Evolutionary conservation across 805 yeast species (phyloP), one percentile per base, ranked within the genome.

Genomic region (Spathaspora hagerdaliae): DNA sequence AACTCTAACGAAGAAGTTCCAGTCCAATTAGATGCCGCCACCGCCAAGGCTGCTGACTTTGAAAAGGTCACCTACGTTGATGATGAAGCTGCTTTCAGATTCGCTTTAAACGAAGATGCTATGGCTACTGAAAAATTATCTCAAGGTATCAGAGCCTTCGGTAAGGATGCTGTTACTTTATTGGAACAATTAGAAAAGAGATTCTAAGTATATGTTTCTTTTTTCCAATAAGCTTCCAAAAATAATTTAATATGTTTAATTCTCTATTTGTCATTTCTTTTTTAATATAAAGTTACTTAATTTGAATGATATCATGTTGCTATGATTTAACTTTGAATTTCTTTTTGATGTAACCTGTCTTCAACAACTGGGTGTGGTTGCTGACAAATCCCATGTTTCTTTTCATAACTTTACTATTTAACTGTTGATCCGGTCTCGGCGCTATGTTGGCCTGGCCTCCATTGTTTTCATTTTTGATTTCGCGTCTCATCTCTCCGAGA

Each of bases 61-160:
- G 70, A 77, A 47, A 88, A 90, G 80, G 91, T 85, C 50, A 67
- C 90, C 27, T 94, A 69, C 75, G 74, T 94, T 53, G 82, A 89
- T 64, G 83, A 90, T 69, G 98, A 92, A 75, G 72, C 96, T 42
- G 70, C 77, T 53, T 94, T 94, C 90, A 87, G 97, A 81, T 88
- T 80, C 77, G 78, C 74, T 49, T 75, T 94, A 59, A 92, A 94
- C 75, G 96, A 94, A 70, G 98, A 94, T 69, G 94, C 94, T 54
- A 92, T 94, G 98, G 95, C 97, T 59, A 89, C 97, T 55, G 97
- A 89, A 77, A 94, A 94, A 79, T 82, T 94, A 66, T 74, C 96
- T 59, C 96, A 94, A 67, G 99, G 99, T 81, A 94, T 94, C 76
- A 87, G 98, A 80, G 82, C 83, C 70, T 94, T 94, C 73, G 87